Evolutionary conservation across 2,329 filamentous ascomycete genomes (phyloP).

Genomic region (Aspergillus fumigatiaffinis): DNA sequence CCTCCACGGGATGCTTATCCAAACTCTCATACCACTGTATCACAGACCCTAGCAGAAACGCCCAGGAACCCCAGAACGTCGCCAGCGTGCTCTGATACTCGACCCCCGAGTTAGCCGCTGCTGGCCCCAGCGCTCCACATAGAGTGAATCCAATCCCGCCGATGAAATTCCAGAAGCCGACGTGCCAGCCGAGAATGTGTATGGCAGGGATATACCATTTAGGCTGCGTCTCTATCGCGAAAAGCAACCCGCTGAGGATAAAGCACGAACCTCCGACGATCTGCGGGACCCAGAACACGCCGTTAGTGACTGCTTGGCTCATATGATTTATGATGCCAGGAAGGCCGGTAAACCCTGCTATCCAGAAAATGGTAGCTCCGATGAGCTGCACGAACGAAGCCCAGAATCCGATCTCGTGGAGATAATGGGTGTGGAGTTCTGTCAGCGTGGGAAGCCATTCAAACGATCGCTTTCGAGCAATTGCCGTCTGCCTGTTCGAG

Average conservation of each 20-base stretch:
- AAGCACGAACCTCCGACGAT: conserved; percentile 62
- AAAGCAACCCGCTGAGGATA: conserved; percentile 55
- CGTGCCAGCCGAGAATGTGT: conserved; percentile 60
- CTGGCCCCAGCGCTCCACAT: conserved; percentile 56
- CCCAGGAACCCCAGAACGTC: conserved; percentile 41
- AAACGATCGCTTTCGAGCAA: conserved; percentile 40
- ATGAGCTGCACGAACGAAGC: conserved; percentile 55
- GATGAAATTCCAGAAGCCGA: conserved; percentile 63
- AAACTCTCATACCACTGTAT: conserved; percentile 50
- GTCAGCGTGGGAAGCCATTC: conserved; percentile 57
- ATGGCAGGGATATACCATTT: conserved; percentile 60
- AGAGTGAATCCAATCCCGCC: conserved; percentile 62
- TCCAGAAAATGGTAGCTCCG: conserved; percentile 62
- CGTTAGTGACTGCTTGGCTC: conserved; percentile 46
- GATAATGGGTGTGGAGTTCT: conserved; percentile 57
- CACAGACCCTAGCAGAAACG: conserved; percentile 44
- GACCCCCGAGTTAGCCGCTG: conserved; percentile 37
- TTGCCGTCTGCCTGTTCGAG: neutral
- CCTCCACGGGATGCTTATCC: conserved; percentile 45
- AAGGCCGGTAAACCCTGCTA: conserved; percentile 58
- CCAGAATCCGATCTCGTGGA: conserved; percentile 61
- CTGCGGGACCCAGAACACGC: conserved; percentile 60
- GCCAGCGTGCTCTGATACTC: conserved; percentile 49
- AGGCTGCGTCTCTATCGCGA: conserved; percentile 64
- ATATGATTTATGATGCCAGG: conserved; percentile 54